Evolutionary conservation across 208 protist species (phyloP), one percentile per base, ranked within the genome.

Genomic region (Trypanosoma scelopori): DNA sequence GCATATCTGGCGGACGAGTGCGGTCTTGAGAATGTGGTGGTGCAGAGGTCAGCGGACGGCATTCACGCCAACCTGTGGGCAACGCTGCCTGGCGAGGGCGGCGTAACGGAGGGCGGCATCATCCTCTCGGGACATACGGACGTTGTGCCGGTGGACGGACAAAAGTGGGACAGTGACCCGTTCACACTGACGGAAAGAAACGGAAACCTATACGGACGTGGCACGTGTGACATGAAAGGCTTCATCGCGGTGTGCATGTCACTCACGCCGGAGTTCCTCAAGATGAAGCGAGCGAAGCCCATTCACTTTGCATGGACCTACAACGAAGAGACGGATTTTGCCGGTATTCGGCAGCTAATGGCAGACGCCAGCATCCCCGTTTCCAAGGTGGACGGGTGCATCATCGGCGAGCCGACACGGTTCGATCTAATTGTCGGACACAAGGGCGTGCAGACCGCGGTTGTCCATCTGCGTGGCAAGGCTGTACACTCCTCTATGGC

Each of bases 141-240:
- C 55, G 81, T 92, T 43, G 73, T 85, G 18, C 79, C 80, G 23
- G 74, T 81, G 43, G 80, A 86, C 41, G 73, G 79, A 32, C 80
- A 89, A 55, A 69, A 71, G 66, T 82, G 80, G 76, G 61, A 82
- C 57, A 81, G 52, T 16, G 69, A 84, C 42, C 72, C 79, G 12
- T 82, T 83, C 25, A 65, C 65, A 42, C 45, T 78, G 6, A 71
- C 69, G 6, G 63, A 69, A 20, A 72, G 72, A n/a, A 72, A 61
- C 1, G 74, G 69, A 15, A 84, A 77, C 61, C 61, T 87, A 45
- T 87, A 78, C 59, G 74, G 76, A n/a, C 64, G 81, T 25, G 75
- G 81, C 49, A 82, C 81, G 25, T 82, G 74, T 50, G 79, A 88
- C 50, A 81, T 82, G 75, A 91, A 84, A 64, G 76, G 74, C 13